Evolutionary conservation across 768 basidiomycete genomes (phyloP).

Genomic region (Boletus rubropictus): DNA sequence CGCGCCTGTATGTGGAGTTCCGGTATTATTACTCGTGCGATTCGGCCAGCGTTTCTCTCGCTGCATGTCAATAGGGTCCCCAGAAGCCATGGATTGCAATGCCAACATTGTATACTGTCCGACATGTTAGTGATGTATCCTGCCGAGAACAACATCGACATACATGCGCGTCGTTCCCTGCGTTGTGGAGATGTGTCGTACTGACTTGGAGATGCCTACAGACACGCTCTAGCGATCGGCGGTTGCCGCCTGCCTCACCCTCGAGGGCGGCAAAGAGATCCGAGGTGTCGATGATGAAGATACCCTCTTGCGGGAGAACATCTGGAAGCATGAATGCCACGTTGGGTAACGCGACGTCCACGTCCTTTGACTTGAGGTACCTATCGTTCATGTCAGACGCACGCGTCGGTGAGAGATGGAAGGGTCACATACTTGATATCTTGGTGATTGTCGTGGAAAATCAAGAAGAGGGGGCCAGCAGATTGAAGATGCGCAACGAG

Average conservation of each 20-base stretch:
- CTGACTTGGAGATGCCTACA: constrained; percentile 58
- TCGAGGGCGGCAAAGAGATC: constrained; percentile 72
- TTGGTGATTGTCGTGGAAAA: constrained; percentile 74
- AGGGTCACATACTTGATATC: constrained; percentile 59
- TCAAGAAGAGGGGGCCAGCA: constrained; percentile 62
- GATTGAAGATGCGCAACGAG: constrained; percentile 38
- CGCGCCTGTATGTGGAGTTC: constrained; percentile 20
- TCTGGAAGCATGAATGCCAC: constrained; percentile 57
- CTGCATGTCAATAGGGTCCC: constrained; percentile 68
- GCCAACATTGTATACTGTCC: constrained; percentile 67
- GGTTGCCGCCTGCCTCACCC: constrained; percentile 50
- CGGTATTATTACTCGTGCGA: constrained; percentile 33
- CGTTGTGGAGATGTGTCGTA: constrained; percentile 65
- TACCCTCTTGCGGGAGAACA: constrained; percentile 41
- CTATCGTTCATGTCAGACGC: constrained; percentile 30
- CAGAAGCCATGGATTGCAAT: constrained; percentile 65
- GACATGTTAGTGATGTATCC: background rate
- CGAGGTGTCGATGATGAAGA: constrained; percentile 68
- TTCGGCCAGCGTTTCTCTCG: constrained; percentile 77
- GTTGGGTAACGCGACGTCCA: constrained; percentile 50
- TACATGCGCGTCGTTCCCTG: constrained; percentile 83
- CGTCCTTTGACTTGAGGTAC: constrained; percentile 43
- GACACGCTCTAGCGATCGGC: constrained; percentile 52
- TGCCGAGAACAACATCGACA: constrained; percentile 16
- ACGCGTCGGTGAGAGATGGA: background rate